These are phyloP conservation scores for Boechera divaricarpa DNA, from an alignment of 345 rosid genomes.

Conservation along the genomic window DNA sequence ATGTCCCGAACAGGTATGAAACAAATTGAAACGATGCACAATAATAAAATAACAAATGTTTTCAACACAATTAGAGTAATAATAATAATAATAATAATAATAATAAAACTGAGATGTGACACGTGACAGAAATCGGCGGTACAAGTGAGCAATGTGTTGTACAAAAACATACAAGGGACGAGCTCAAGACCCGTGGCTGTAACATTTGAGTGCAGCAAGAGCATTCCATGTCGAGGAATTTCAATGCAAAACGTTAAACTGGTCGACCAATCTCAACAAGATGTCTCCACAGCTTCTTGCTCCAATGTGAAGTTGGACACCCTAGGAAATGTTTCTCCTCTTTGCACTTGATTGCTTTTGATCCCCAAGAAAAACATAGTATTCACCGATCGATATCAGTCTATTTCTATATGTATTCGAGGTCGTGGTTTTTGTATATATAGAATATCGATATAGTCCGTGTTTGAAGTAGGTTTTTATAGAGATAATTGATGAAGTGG, in stretches of 20 bases:
- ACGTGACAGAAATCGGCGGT: conserved; percentile 70
- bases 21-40: not conserved
- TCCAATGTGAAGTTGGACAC: conserved; percentile 50
- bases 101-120: not conserved
- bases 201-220: conserved; percentile 66
- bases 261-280: conserved; percentile 26
- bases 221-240: conserved; percentile 63
- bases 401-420: conserved; percentile 1
- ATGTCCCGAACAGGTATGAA: conserved; percentile 66
- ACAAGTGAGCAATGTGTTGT: conserved; percentile 68
- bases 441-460: conserved; percentile 12
- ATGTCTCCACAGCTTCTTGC: conserved; percentile 64
- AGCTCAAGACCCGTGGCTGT: conserved; percentile 70
- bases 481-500: conserved; percentile 1
- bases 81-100: not conserved
- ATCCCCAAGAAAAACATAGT: not conserved
- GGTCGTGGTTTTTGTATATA: conserved; percentile 23
- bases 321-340: conserved; percentile 56
- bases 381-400: not conserved
- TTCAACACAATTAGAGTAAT: not conserved
- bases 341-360: conserved; percentile 47
- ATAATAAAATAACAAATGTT: not conserved
- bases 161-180: conserved; percentile 76
- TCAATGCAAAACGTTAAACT: conserved; percentile 57
- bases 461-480: conserved; percentile 15